These are phyloP conservation scores for Vitis rupestris DNA, from an alignment of 164 flowering plant genomes.

Conservation along the genomic window DNA sequence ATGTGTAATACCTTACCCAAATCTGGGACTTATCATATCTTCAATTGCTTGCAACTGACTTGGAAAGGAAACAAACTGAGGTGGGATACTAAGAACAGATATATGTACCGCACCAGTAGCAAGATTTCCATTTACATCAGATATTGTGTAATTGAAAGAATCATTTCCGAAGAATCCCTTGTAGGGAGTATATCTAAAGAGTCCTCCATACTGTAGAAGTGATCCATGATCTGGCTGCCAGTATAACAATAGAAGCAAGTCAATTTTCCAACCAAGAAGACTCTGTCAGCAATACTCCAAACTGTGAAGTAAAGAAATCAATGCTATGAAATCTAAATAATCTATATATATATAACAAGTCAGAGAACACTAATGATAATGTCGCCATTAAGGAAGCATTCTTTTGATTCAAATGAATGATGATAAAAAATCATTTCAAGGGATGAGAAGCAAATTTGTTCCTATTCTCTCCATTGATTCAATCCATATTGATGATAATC, in stretches of 20 bases:
- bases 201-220: slow-evolving; percentile 53
- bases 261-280: no score
- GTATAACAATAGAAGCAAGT: slow-evolving; percentile 6
- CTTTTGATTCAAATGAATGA: no score
- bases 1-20: slow-evolving; percentile 46
- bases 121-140: slow-evolving; percentile 62
- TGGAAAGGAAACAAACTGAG: slow-evolving; percentile 73
- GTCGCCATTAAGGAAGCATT: no score
- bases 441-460: no score
- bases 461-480: no score
- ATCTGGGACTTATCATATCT: slow-evolving; percentile 67
- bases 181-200: slow-evolving; percentile 79
- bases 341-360: not conserved
- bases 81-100: slow-evolving; percentile 67
- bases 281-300: no score
- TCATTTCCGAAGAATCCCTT: slow-evolving; percentile 79
- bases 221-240: slow-evolving; percentile 85
- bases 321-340: no score
- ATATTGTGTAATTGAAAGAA: slow-evolving; percentile 60
- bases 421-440: no score
- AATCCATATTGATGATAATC: no score
- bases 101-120: slow-evolving; percentile 58
- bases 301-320: no score
- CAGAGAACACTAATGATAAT: no score
- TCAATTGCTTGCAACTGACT: slow-evolving; percentile 67